Evolutionary conservation across 768 basidiomycete genomes (phyloP).

Genomic region (Pleurotus sapidus): DNA sequence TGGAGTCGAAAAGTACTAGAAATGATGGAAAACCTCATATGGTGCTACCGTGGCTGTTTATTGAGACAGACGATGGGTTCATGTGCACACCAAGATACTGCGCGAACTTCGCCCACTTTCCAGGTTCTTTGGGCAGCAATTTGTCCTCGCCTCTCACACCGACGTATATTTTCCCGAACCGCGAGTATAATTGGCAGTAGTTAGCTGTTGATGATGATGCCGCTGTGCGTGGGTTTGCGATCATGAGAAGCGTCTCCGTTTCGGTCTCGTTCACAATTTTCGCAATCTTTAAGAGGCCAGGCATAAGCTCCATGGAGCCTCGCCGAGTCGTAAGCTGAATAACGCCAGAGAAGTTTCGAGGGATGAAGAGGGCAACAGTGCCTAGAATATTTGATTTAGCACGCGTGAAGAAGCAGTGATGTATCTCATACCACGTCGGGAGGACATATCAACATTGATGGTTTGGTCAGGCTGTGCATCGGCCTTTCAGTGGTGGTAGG

Average conservation of each 20-base stretch:
- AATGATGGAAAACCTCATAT: background rate
- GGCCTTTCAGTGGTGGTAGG: no score
- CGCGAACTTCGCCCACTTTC: slow-evolving; percentile 40
- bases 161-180: slow-evolving; percentile 36
- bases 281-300: slow-evolving; percentile 22
- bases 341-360: slow-evolving; percentile 24
- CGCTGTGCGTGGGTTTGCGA: slow-evolving; percentile 22
- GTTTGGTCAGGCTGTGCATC: background rate
- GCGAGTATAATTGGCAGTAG: slow-evolving; percentile 35
- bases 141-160: slow-evolving; percentile 41
- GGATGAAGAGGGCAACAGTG: slow-evolving; percentile 23
- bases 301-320: slow-evolving; percentile 24
- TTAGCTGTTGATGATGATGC: slow-evolving; percentile 21
- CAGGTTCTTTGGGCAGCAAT: slow-evolving; percentile 22
- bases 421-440: slow-evolving; percentile 3
- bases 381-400: slow-evolving; percentile 13
- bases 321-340: slow-evolving; percentile 22
- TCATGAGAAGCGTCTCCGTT: slow-evolving; percentile 35
- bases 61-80: background rate
- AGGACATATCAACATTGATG: slow-evolving; percentile 9
- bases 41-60: background rate
- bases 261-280: slow-evolving; percentile 24
- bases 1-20: no score
- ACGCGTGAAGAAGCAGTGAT: background rate
- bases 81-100: slow-evolving; percentile 14